phyloP scores from a whole-genome alignment of 176 grass and related monocot species.

The Triticum aestivum region IWGSC_CS_RefSeq_v2.1 NC_057795.1:51799129-51799628 shows the following conservation, averaged over 20 bases:
- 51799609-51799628: not conserved
- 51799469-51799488: not conserved
- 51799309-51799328: not conserved
- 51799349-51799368: constrained; percentile 11
- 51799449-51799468: not conserved
- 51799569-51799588: not conserved
- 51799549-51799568: not conserved
- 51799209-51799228: constrained; percentile 1
- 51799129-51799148: not conserved
- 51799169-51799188: not conserved
- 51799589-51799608: not conserved
- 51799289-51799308: not conserved
- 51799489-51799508: not conserved
- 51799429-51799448: constrained; percentile 80
- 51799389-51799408: constrained; percentile 63
- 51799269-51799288: not conserved
- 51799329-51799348: not conserved
- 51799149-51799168: not conserved
- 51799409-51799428: constrained; percentile 57
- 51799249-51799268: not conserved
- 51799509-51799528: not conserved
- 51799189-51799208: not conserved
- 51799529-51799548: not conserved
- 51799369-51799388: constrained; percentile 65
- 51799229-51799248: not conserved